Base-by-base conservation (phyloP, 2,329 filamentous ascomycete genomes). In the Colletotrichum gloeosporioides region DNA sequence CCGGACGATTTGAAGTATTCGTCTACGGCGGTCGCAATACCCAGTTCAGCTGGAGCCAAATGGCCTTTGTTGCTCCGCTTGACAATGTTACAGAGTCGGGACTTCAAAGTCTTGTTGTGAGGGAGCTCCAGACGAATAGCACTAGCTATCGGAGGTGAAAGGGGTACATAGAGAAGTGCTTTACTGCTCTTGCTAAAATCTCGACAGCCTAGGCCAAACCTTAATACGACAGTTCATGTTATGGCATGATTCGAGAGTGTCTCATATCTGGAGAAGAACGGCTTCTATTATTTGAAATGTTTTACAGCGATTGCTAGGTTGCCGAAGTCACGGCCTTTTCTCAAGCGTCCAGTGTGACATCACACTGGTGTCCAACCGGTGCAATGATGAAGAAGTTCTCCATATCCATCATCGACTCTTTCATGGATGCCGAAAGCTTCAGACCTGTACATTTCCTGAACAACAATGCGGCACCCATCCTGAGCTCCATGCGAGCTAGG, bases 401-500 rank as follows among this genome's bases (percentile, higher is more conserved):
- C 29, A 80, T 77, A 18, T 80, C 79, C 85, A 87, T 87, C 29
- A 86, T 84, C 2, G 79, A 75, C 57, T 86, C 83, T 1, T 73
- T 79, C 81, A 84, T 86, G 27, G 81, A 83, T 67, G 85, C 82
- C 9, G 74, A 67, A 2, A 83, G 71, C 31, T 66, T 81, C 1
- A 84, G 81, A 66, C 81, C 79, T 0, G 85, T 84, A 75, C 87
- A 90, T 39, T 87, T 82, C 1, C 85, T 83, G 80, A 92, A 90
- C 81, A 93, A 89, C 8, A 86, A 82, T 0, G 89, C 88, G 0
- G 87, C 84, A 0, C 85, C 89, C 57, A 90, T 86, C 9, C 90
- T 85, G 27, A 92, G 79, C 79, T 92, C 90, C 82, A 90, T 90
- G 22, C 85, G 83, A 1, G 91, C 91, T 22, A 93, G 84, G 76